Conservation (phyloP, 768 basidiomycete genomes). For the Boletus rubroflammeus region DNA sequence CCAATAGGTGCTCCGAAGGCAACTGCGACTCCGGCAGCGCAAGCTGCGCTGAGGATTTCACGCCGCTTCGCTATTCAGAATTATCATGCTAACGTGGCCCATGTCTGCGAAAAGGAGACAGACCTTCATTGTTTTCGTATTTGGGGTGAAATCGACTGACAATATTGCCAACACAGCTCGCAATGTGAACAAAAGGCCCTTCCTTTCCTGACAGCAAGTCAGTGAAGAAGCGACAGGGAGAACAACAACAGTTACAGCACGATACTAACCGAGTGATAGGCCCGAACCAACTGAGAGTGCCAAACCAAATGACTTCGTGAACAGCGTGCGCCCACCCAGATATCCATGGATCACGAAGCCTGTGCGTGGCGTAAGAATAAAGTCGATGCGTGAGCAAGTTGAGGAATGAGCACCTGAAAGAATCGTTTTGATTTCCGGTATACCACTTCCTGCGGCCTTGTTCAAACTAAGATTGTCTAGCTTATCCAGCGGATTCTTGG, state of each 20-base stretch:
- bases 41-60: conserved; percentile 92
- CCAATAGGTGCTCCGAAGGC: conserved; percentile 97
- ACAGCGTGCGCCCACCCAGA: conserved; percentile 83
- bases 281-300: conserved; percentile 92
- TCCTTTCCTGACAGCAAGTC: conserved; percentile 48
- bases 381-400: conserved; percentile 9
- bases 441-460: conserved; percentile 92
- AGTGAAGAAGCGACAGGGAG: background rate
- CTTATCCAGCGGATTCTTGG: background rate
- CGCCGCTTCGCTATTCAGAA: conserved; percentile 71
- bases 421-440: conserved; percentile 96
- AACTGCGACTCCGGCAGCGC: conserved; percentile 96
- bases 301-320: conserved; percentile 87
- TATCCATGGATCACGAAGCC: conserved; percentile 98
- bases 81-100: background rate
- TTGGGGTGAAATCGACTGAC: conserved; percentile 80
- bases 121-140: conserved; percentile 95
- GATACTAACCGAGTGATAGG: conserved; percentile 63
- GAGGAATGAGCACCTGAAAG: conserved; percentile 55
- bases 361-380: conserved; percentile 18
- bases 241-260: conserved; percentile 9
- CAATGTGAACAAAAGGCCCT: conserved; percentile 88
- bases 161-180: conserved; percentile 90
- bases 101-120: conserved; percentile 11
- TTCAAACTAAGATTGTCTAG: conserved; percentile 14